Evolutionary conservation across 2,329 filamentous ascomycete species (phyloP), one percentile per base, ranked within the genome.

Genomic region (Ophiostoma triangulosporum): DNA sequence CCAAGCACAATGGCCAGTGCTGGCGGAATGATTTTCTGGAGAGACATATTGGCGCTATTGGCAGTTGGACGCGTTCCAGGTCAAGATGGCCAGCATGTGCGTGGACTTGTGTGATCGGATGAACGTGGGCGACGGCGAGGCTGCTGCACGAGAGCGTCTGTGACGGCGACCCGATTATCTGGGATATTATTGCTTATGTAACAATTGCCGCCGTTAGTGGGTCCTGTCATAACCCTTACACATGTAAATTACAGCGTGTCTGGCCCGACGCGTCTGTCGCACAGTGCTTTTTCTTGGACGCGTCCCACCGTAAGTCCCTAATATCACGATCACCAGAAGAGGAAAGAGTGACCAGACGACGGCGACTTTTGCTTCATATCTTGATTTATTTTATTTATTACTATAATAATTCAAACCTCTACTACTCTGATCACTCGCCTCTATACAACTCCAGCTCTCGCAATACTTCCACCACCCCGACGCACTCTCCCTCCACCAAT

Each of bases 1-100:
- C 65, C 65, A 54, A 62, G 61, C 7, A 61, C 55, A 20, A 66
- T 51, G 6, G 65, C 65, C n/a, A 67, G 38, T 33, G 61, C 56
- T 7, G 64, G 15, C 4, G 59, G 59, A 8, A 60, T n/a, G 8
- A 55, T 31, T 22, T 33, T 55, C 24, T 58, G 58, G 5, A 56
- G 32, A 26, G 54, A 57, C 58, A 60, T 60, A 24, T 8, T 9
- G 43, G 11, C 24, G 9, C 8, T 5, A 31, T 5, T 9, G n/a
- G 15, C 14, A 12, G 20, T 6, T 26, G 14, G 6, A 45, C 3
- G 4, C 9, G 40, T 14, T n/a, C n/a, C 24, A 27, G 14, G 26
- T 17, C 26, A 12, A 46, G 29, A 6, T 31, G 24, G 24, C 15
- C 24, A 29, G 43, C 15, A 29, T 26, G n/a, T 5, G 15, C 17